A percentile compares a stretch with the other conserved stretches of the same genome.
Conservation (phyloP, 192 early-diverging fungal genomes). For the Fimicolochytrium jonesii region DNA sequence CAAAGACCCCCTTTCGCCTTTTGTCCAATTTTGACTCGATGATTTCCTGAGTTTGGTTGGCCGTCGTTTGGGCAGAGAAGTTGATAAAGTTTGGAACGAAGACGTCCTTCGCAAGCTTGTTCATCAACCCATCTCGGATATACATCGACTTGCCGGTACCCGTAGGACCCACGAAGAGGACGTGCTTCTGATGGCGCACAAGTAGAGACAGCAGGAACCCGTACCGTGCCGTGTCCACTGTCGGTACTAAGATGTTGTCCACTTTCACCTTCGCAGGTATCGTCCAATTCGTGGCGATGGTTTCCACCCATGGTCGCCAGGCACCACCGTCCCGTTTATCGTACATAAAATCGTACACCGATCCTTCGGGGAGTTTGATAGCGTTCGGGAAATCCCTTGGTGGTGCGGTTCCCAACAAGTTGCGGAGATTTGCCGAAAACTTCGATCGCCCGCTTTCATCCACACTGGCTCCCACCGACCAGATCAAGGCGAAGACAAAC, state of each 20-base stretch:
- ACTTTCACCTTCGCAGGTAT: conserved; percentile 56
- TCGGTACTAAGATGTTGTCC: conserved; percentile 57
- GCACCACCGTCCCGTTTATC: conserved; percentile 35
- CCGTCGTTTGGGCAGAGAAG: conserved; percentile 58
- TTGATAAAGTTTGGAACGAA: conserved; percentile 53
- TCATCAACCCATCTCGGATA: conserved; percentile 50
- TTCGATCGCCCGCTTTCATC: conserved; percentile 45
- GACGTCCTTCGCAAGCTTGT: conserved; percentile 40
- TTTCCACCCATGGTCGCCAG: conserved; percentile 51
- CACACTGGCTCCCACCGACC: conserved; percentile 50
- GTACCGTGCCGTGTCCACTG: conserved; percentile 55
- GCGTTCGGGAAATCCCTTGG: conserved; percentile 37
- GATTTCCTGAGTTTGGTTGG: conserved; percentile 58
- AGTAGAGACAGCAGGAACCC: conserved; percentile 48
- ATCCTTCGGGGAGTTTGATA: conserved; percentile 42
- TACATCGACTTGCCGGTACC: conserved; percentile 65
- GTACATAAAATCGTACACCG: conserved; percentile 51
- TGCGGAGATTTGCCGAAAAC: conserved; percentile 37
- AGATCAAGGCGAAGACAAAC: conserved; percentile 50
- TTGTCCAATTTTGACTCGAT: conserved; percentile 62
- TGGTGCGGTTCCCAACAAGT: conserved; percentile 18
- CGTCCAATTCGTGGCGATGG: conserved; percentile 35
- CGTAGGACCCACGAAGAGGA: conserved; percentile 56
- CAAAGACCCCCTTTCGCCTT: conserved; percentile 54
- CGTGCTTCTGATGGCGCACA: conserved; percentile 43